Evolutionary conservation across 805 yeast species (phyloP), one percentile per base, ranked within the genome.

Genomic region (Torulaspora quercuum): DNA sequence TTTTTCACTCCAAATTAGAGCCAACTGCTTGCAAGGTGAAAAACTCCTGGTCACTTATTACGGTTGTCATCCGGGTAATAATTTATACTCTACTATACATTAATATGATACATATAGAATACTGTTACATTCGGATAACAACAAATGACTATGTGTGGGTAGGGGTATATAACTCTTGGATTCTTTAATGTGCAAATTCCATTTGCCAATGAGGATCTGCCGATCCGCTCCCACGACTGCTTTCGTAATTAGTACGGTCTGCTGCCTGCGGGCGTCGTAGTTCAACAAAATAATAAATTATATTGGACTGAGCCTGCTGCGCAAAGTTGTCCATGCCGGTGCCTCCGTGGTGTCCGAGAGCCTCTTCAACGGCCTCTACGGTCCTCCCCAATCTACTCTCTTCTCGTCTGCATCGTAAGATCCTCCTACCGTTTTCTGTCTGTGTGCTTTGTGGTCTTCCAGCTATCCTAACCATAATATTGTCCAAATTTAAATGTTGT

Each of bases 211-310:
- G n/a, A n/a, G n/a, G n/a, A n/a, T n/a, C n/a, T n/a, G n/a, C n/a
- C n/a, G n/a, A n/a, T n/a, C n/a, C n/a, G n/a, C n/a, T n/a, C n/a
- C n/a, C n/a, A n/a, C n/a, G n/a, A n/a, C n/a, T n/a, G n/a, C n/a
- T n/a, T n/a, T n/a, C n/a, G n/a, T n/a, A n/a, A n/a, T n/a, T n/a
- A n/a, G n/a, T n/a, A n/a, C n/a, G n/a, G n/a, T n/a, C n/a, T n/a
- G n/a, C n/a, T n/a, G n/a, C 24, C 8, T 15, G 37, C 17, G 32
- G 32, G n/a, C 32, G 22, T 28, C 37, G 37, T 20, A 34, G 37
- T 8, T 34, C 37, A 17, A 34, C 17, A 5, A 34, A 34, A 17
- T 34, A 34, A 17, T 34, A 34, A 9, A 34, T 11, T 3, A 34
- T 16, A 13, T 34, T 34, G 1, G 37, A 34, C 14, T 34, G 37